Evolutionary conservation across 495 filamentous ascomycete genomes (phyloP), one percentile per base, ranked within the genome.

Genomic region (Neurospora sp.): DNA sequence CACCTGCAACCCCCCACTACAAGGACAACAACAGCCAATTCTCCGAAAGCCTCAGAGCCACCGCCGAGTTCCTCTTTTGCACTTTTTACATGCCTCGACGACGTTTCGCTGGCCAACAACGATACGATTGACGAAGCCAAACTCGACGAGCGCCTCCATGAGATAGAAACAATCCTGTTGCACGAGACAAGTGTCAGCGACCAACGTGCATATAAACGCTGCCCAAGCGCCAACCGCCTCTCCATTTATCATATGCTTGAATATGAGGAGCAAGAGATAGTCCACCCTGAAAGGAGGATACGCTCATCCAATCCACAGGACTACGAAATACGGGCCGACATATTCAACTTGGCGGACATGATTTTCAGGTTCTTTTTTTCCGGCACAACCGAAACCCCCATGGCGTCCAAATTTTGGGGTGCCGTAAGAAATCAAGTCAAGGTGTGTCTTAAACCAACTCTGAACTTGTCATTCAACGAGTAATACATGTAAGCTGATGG

Each of bases 321-420:
- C 16, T 78, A 78, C 44, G 76, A 81, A 20, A 70, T 20, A n/a
- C 77, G 68, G 37, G 74, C 81, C 37, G 76, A 77, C 44, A 44
- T 82, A 22, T 74, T 81, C 65, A 81, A 79, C 71, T 73, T 73
- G 10, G 78, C 79, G 7, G 79, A 83, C 18, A 47, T 72, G 16
- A 9, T 83, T 1, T 81, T 83, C 71, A 72, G 71, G 3, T 82
- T 81, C 71, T 84, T 84, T 44, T 73, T 83, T 9, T 80, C 82
- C 10, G 5, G 14, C 10, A 69, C 70, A 27, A 39, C 47, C 3
- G 61, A 75, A 42, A 75, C 73, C 1, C 74, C 78, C 0, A 81
- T 79, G 6, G 73, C 76, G 4, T 65, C 72, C 3, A 81, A 81
- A 61, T 84, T 77, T 71, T 83, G 82, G 81, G 80, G 80, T 35